Base-by-base conservation (phyloP, 345 rosid genomes). In the Hypericum perforatum region DNA sequence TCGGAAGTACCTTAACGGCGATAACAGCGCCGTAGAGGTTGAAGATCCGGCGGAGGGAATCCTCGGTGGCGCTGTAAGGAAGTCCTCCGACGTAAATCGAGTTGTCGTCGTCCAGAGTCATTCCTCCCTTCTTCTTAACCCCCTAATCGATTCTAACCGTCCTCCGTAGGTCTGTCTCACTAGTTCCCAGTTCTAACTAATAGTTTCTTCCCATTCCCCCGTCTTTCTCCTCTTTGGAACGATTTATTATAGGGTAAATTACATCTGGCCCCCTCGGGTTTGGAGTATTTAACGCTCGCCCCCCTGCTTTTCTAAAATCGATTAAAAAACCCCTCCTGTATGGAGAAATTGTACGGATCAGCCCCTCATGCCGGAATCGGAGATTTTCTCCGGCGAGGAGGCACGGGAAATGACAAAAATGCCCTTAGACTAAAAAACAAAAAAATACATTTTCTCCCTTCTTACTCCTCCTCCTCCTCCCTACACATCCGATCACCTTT, bases 71-170 rank as follows among this genome's bases (percentile, higher is more conserved):
- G 60, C 65, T 71, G 77, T 79, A 85, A 7, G 98, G 85, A 7
- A 91, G 82, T 40, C 95, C 89, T 32, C 96, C 98, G 9, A 91
- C 92, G 74, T 91, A 91, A 39, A 91, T 89, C 16, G 95, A 87
- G 59, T 77, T 82, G 0, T 60, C 79, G 58, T 78, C 98, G 82
- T 87, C 95, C 53, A 91, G 59, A 67, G 95, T 82, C 98, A 90
- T 90, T 41, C 49, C 39, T 13, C 41, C 16, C 5, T 13, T 50
- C 13, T 8, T 46, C 50, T 2, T 46, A 1, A 1, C 15, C 15
- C n/a, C 14, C 48, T 6, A 15, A 44, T 10, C 13, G 47, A 5
- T 15, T 44, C 10, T n/a, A 15, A 6, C 47, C 47, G 47, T 10
- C 11, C 11, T 7, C 13, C 6, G 47, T n/a, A 1, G n/a, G n/a